Conservation (phyloP, 192 early-diverging fungal species). For the Spizellomyces sp. region DNA sequence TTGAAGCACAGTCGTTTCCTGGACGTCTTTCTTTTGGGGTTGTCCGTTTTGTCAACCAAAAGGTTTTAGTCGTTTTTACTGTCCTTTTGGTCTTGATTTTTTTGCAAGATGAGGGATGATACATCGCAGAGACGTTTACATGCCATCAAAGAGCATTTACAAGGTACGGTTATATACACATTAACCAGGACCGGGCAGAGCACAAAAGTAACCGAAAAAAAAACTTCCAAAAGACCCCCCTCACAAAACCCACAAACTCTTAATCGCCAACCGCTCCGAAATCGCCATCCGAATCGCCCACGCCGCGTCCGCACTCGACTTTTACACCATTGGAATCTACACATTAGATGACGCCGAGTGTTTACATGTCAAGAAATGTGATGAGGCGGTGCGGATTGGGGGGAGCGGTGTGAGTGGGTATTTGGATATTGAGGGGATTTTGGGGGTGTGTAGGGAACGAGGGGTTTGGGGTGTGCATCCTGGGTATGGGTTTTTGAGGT, state of each 20-base stretch:
- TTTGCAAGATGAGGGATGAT: no score
- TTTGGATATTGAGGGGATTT: conserved; percentile 49
- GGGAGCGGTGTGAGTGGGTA: neutral
- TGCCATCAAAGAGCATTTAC: neutral
- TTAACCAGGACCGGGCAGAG: no score
- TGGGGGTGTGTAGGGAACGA: conserved; percentile 68
- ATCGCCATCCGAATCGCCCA: conserved; percentile 75
- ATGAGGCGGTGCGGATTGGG: neutral
- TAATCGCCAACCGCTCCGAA: conserved; percentile 86
- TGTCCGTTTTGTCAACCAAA: no score
- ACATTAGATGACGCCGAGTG: conserved; percentile 83
- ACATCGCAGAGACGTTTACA: conserved; percentile 7
- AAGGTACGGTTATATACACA: neutral
- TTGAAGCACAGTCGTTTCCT: no score
- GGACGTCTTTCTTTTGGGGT: no score
- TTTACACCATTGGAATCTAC: conserved; percentile 93
- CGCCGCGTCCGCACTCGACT: conserved; percentile 60
- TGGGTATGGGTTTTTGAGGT: conserved; percentile 87
- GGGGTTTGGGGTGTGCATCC: conserved; percentile 93
- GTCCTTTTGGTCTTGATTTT: no score
- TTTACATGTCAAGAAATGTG: conserved; percentile 79
- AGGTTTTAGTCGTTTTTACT: no score
- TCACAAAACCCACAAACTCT: conserved; percentile 67
- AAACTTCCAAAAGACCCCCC: neutral
- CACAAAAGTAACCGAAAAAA: no score